Percentiles rank a stretch among this genome's conserved stretches.
Conservation (phyloP, 176 grass and related monocot species). For the Aegilops umbellulata region DNA sequence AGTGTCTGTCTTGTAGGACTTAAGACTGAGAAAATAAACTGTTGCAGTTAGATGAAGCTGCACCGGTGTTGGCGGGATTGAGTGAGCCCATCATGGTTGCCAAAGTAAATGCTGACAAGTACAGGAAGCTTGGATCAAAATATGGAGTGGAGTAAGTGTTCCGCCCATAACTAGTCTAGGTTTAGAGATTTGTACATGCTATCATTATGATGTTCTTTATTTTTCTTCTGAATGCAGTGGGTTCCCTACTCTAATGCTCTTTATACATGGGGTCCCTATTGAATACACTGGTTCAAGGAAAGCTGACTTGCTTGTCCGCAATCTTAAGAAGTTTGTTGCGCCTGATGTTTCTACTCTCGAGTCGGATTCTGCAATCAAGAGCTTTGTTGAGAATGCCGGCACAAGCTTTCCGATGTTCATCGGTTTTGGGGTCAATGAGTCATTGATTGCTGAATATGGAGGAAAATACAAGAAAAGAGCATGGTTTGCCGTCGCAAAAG, state of each 20-base stretch:
- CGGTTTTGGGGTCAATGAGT: conserved; percentile 86
- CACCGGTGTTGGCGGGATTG: conserved; percentile 62
- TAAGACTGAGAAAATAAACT: conserved; percentile 30
- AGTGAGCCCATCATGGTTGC: conserved; percentile 70
- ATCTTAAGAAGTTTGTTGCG: conserved; percentile 86
- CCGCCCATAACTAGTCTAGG: background rate
- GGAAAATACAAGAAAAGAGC: conserved; percentile 97
- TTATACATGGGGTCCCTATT: conserved; percentile 79
- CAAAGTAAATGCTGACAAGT: conserved; percentile 96
- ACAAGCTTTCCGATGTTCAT: conserved; percentile 85
- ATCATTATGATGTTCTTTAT: conserved; percentile 2
- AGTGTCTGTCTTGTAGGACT: conserved; percentile 21
- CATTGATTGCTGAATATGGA: conserved; percentile 62
- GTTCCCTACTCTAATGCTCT: conserved; percentile 87
- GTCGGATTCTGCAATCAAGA: conserved; percentile 64
- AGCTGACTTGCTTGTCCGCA: conserved; percentile 68
- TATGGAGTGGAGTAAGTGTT: conserved; percentile 90
- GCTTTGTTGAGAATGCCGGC: conserved; percentile 65
- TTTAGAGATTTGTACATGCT: conserved; percentile 16
- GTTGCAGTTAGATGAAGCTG: conserved; percentile 87
- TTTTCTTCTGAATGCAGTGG: conserved; percentile 55
- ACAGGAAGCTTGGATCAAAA: conserved; percentile 81
- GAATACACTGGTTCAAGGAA: conserved; percentile 94
- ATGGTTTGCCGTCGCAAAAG: conserved; percentile 92
- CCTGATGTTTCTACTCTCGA: conserved; percentile 81